phyloP scores from a whole-genome alignment of 2,329 filamentous ascomycete genomes.

The Fusarium sp. region DNA sequence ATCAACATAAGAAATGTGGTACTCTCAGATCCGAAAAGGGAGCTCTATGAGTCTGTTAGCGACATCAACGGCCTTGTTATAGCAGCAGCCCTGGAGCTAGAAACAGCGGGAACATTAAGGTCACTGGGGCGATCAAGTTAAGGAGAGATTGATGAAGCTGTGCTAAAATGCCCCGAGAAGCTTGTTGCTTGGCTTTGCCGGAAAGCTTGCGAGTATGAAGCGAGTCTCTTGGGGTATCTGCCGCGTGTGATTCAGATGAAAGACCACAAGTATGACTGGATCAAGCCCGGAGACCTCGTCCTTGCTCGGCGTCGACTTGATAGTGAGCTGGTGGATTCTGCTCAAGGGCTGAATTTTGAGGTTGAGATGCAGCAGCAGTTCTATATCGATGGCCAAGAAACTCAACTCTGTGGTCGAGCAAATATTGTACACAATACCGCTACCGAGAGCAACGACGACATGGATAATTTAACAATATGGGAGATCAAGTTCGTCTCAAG shows the following conservation, averaged over 20 bases:
- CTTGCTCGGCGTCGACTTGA: slow-evolving; percentile 31
- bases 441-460: background rate
- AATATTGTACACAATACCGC: slow-evolving; percentile 9
- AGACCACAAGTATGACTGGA: slow-evolving; percentile 41
- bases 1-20: slow-evolving; percentile 33
- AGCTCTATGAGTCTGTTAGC: slow-evolving; percentile 39
- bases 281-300: slow-evolving; percentile 27
- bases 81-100: slow-evolving; percentile 38
- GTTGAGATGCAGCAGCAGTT: background rate
- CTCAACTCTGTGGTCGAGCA: slow-evolving; percentile 13
- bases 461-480: slow-evolving; percentile 30
- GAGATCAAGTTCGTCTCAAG: slow-evolving; percentile 44
- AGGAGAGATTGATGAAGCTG: background rate
- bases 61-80: slow-evolving; percentile 43
- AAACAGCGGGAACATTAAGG: slow-evolving; percentile 20
- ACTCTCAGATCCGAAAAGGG: slow-evolving; percentile 3
- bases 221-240: slow-evolving; percentile 32
- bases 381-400: background rate
- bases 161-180: background rate
- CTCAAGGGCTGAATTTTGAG: slow-evolving; percentile 6
- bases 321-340: slow-evolving; percentile 7
- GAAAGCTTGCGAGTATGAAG: slow-evolving; percentile 40
- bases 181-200: slow-evolving; percentile 38
- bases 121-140: slow-evolving; percentile 6
- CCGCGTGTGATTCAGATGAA: slow-evolving; percentile 41